A percentile compares a stretch with the other conserved stretches of the same genome.
phyloP scores from a whole-genome alignment of 768 basidiomycete genomes.

The Boletus subparvulus region DNA sequence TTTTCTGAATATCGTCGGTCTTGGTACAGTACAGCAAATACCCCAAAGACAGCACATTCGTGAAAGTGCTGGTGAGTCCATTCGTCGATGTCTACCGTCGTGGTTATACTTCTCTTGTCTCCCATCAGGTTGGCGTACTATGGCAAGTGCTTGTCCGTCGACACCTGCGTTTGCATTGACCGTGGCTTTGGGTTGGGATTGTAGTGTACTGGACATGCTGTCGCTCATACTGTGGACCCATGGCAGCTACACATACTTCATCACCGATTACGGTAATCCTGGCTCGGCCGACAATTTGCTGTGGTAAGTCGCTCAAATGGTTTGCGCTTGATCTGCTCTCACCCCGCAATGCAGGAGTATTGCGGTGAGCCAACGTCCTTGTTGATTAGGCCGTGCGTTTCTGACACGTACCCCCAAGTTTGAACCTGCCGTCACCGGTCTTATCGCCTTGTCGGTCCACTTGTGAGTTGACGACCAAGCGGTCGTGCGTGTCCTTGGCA shows the following conservation, averaged over 20 bases:
- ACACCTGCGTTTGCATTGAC: background rate
- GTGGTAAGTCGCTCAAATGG: background rate
- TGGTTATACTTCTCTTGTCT: background rate
- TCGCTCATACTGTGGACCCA: constrained; percentile 1
- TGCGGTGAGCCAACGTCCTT: background rate
- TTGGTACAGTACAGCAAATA: background rate
- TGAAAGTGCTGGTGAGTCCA: background rate
- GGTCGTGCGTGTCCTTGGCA: background rate
- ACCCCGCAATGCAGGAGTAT: background rate
- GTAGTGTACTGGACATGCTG: background rate
- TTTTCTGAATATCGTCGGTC: background rate
- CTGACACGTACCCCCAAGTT: background rate
- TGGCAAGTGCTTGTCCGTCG: no score
- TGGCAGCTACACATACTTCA: background rate
- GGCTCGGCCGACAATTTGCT: background rate
- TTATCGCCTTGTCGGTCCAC: constrained; percentile 2
- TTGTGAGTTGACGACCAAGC: background rate
- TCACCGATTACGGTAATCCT: background rate
- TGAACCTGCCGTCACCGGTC: background rate
- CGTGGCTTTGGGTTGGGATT: background rate
- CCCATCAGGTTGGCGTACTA: no score
- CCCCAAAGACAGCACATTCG: background rate
- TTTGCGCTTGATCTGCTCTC: background rate
- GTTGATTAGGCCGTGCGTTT: background rate
- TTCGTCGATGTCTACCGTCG: no score